These are phyloP conservation scores for Plasmodium vivax DNA, from an alignment of 169 alveolate genomes.

Conservation along the genomic window DNA sequence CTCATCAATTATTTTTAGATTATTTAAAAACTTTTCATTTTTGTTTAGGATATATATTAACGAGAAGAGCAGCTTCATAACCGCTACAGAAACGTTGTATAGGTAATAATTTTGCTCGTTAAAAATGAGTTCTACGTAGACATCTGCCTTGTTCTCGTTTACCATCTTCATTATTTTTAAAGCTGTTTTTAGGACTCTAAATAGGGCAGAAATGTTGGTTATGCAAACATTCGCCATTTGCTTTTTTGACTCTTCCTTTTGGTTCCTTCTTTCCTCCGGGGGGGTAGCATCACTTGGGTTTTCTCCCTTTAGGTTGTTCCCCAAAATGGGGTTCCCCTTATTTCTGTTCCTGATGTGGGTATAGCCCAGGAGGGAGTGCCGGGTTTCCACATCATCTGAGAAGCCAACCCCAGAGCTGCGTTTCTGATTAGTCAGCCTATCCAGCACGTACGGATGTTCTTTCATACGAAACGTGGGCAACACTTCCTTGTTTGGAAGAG, in stretches of 20 bases:
- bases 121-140: slow-evolving; percentile 44
- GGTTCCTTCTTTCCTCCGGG: background rate
- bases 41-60: slow-evolving; percentile 41
- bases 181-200: slow-evolving; percentile 48
- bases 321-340: background rate
- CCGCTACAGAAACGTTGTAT: background rate
- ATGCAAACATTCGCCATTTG: slow-evolving; percentile 30
- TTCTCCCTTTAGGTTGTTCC: background rate
- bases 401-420: background rate
- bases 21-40: slow-evolving; percentile 34
- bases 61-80: slow-evolving; percentile 40
- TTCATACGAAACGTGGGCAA: background rate
- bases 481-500: background rate
- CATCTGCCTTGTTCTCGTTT: slow-evolving; percentile 26
- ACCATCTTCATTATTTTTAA: slow-evolving; percentile 56
- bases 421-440: background rate
- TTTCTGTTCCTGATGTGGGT: background rate
- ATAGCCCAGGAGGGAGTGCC: background rate
- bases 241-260: slow-evolving; percentile 8
- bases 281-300: background rate
- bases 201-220: slow-evolving; percentile 44
- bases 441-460: background rate
- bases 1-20: slow-evolving; percentile 24
- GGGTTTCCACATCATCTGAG: background rate
- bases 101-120: slow-evolving; percentile 13